phyloP scores from a whole-genome alignment of 2,329 filamentous ascomycete species.

The Juglanconis sp. region DNA sequence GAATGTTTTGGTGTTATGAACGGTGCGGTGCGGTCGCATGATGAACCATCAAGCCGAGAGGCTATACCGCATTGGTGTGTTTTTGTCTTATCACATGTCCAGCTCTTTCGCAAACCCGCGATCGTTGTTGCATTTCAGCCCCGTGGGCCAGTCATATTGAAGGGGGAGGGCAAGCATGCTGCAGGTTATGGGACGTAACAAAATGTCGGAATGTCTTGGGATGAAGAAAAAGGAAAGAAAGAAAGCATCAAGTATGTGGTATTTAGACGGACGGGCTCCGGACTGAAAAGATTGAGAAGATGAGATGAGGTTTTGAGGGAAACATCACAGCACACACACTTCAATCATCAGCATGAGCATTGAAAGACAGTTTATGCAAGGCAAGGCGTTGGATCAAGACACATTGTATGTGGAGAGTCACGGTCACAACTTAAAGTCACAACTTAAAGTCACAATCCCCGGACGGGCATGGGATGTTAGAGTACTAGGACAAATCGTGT shows the following conservation, averaged over 20 bases:
- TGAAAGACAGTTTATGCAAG: slow-evolving; percentile 7
- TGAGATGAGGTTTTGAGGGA: neutral
- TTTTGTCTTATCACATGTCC: neutral
- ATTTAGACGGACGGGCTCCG: neutral
- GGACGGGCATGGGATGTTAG: neutral
- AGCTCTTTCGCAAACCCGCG: neutral
- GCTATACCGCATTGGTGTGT: neutral
- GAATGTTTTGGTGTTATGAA: too few relatives aligned
- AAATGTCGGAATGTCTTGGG: neutral
- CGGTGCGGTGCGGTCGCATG: too few relatives aligned
- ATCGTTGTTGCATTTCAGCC: neutral
- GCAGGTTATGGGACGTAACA: neutral
- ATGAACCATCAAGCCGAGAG: neutral
- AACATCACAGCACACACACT: neutral
- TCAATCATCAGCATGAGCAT: slow-evolving; percentile 10
- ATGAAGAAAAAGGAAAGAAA: neutral
- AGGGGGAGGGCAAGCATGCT: neutral
- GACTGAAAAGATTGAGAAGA: neutral
- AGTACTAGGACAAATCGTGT: neutral
- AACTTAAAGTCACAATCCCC: neutral
- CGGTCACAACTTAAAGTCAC: too few relatives aligned
- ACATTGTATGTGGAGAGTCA: slow-evolving; percentile 4
- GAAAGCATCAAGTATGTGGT: neutral
- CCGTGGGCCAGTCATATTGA: neutral
- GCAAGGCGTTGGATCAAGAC: slow-evolving; percentile 13